Base-by-base conservation (phyloP, 2,329 filamentous ascomycete species). In the Colletotrichum aenigma region DNA sequence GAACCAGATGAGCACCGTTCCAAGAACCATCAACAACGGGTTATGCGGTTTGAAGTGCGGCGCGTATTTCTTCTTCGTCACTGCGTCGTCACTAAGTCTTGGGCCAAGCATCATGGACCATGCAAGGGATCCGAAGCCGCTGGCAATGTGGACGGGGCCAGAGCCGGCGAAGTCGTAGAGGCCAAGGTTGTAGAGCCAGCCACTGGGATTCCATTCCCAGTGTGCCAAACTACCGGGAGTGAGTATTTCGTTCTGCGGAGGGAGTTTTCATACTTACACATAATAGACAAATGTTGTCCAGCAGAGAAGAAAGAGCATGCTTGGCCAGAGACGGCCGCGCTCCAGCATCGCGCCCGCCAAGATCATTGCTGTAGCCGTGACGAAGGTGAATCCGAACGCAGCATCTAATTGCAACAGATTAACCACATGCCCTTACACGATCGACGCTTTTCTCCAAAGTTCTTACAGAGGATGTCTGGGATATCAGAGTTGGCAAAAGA, bases 171-270 rank as follows among this genome's bases (percentile, higher is more conserved):
- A 93, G 80, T 93, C 91, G 76, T 91, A 87, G 1, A 89, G 87
- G 1, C 89, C 89, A 3, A 93, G 87, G 26, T 92, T 90, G 82
- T 86, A 92, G 1, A 93, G 84, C 92, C 92, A 94, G 13, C 92
- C 92, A 68, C 89, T 90, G n/a, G 88, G 80, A 79, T 93, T 93
- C 92, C 92, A 94, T 6, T 91, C 92, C 91, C 91, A 93, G 83
- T 89, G 92, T 0, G 91, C 91, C 43, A 93, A 89, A 1, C 89
- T 80, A 18, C 6, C 4, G 13, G 12, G 34, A 30, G 30, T 72
- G 28, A 75, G 77, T 9, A 2, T 7, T n/a, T 48, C 9, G 21
- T 1, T 1, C 30, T 0, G 13, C 4, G 4, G 3, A 18, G 30
- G 12, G 16, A n/a, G 13, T 6, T 18, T 4, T 36, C 16, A 16